phyloP scores from a whole-genome alignment of 2,329 filamentous ascomycete species.

The Penicillium polonicum region DNA sequence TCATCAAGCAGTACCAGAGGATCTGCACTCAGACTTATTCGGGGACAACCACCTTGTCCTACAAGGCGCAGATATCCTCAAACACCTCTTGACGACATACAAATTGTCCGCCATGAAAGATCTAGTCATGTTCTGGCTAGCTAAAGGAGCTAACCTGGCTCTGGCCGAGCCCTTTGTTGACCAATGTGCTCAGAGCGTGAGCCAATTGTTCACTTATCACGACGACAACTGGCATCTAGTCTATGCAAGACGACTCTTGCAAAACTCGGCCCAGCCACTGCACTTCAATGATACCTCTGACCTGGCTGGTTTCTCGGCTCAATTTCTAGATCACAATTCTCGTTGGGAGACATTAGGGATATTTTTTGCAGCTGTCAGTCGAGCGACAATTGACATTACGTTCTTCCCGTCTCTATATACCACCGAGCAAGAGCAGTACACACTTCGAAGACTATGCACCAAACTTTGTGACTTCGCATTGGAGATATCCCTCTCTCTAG shows the following conservation, averaged over 20 bases:
- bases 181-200: slow-evolving; percentile 24
- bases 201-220: slow-evolving; percentile 23
- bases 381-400: slow-evolving; percentile 36
- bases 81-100: slow-evolving; percentile 23
- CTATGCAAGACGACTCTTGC: slow-evolving; percentile 23
- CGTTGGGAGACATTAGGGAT: slow-evolving; percentile 44
- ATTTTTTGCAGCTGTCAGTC: slow-evolving; percentile 38
- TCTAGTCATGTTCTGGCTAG: slow-evolving; percentile 27
- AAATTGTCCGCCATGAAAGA: slow-evolving; percentile 25
- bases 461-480: slow-evolving; percentile 37
- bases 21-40: slow-evolving; percentile 12
- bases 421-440: slow-evolving; percentile 26
- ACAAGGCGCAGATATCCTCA: slow-evolving; percentile 28
- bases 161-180: slow-evolving; percentile 27
- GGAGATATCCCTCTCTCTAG: slow-evolving; percentile 37
- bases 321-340: slow-evolving; percentile 29
- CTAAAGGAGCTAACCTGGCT: slow-evolving; percentile 27
- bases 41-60: slow-evolving; percentile 25
- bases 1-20: slow-evolving; percentile 9
- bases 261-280: slow-evolving; percentile 23
- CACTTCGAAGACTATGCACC: slow-evolving; percentile 25
- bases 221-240: slow-evolving; percentile 27
- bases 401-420: slow-evolving; percentile 33
- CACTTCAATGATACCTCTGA: slow-evolving; percentile 16
- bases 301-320: slow-evolving; percentile 20